Base-by-base conservation (phyloP, 805 yeast species). In the Yamadazyma phyllophila region DNA sequence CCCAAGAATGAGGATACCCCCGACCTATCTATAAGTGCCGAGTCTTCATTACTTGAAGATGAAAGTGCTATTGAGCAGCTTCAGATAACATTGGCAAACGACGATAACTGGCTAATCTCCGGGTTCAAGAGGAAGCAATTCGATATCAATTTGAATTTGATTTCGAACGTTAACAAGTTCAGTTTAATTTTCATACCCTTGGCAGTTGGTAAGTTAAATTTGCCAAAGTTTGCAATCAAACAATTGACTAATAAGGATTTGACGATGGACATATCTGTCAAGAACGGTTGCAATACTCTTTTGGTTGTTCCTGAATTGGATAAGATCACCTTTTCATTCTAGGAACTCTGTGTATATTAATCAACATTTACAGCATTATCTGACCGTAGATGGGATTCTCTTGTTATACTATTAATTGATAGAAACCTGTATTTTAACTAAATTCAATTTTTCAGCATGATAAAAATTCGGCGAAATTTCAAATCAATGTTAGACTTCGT, bases 71-170 rank as follows among this genome's bases (percentile, higher is more conserved):
- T 2, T 7, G 60, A 65, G 26, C 56, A 53, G 26, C 80, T 77
- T 54, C 70, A 71, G 41, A 66, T 81, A 32, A 77, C 76, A 13
- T 56, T 86, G 1, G 61, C 65, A 13, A 73, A 76, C 24, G 77
- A 73, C 50, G 96, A 89, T 17, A 77, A 74, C 43, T 92, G 98
- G 98, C 59, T 89, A 2, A 67, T 90, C 4, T 81, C 88, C 5
- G 98, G 98, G 0, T 72, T 77, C 49, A 81, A 80, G 48, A 73
- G 71, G 46, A 79, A 80, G 37, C 59, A 69, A 9, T 77, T 89
- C 49, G 59, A 67, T 2, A 62, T 75, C 4, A 68, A 62, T 8
- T 33, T 42, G 14, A 39, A 32, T 30, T 16, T 36, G 12, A 17
- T 27, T 8, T 43, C 38, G 6, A 41, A 34, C 9, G 34, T 12